These are phyloP conservation scores for Yarrowia hollandica DNA, from an alignment of 805 yeast species.

Conservation along the genomic window DNA sequence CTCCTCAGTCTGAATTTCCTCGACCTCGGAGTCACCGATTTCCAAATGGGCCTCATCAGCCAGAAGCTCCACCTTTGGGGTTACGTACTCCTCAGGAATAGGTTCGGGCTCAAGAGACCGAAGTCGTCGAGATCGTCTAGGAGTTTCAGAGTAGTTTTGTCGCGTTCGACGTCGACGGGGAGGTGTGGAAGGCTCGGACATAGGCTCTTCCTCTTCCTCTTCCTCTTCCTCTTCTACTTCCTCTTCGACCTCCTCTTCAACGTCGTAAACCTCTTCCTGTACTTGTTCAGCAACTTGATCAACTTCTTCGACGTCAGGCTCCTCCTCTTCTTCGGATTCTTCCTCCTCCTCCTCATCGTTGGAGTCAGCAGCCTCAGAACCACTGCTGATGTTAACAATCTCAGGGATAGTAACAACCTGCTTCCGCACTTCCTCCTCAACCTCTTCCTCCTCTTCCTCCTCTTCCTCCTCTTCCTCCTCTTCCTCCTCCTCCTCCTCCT, in stretches of 20 bases:
- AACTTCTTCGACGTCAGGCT: neutral
- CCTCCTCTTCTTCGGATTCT: neutral
- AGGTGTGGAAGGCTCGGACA: neutral
- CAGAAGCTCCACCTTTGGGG: conserved; percentile 6
- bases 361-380: neutral
- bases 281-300: too few species aligned
- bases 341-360: neutral
- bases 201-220: neutral
- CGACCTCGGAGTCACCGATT: neutral
- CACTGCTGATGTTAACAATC: conserved; percentile 4
- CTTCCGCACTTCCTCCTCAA: neutral
- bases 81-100: conserved; percentile 15
- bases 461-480: neutral
- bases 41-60: conserved; percentile 16
- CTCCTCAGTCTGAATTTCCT: neutral
- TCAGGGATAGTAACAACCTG: too few species aligned
- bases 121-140: conserved; percentile 10
- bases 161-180: conserved; percentile 5
- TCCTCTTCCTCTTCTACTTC: neutral
- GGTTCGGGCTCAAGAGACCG: conserved; percentile 27
- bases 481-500: neutral
- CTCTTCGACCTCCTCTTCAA: neutral
- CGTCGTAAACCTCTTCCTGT: too few species aligned
- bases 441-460: neutral
- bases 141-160: neutral